Evolutionary conservation across 1,284 basidiomycete genomes (phyloP), one percentile per base, ranked within the genome.

Genomic region (Bjerkandera adusta): DNA sequence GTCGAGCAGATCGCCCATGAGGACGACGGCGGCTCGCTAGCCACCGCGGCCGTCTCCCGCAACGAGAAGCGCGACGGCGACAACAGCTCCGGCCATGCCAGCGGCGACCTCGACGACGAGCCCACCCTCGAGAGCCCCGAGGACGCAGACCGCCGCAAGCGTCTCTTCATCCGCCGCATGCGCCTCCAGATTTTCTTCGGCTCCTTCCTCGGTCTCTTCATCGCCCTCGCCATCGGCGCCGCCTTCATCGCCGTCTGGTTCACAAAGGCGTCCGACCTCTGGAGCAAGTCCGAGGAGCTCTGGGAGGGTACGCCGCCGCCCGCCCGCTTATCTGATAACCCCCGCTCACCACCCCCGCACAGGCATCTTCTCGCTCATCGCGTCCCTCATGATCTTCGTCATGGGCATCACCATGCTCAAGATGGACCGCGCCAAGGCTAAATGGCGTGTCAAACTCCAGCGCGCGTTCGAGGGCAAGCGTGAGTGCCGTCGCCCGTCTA

Each of bases 371-470:
- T 74, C 83, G 52, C 66, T 95, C 46, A 76, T 97, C 54, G 93
- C 93, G 0, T 68, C 82, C 6, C 51, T 92, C 58, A 82, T 96
- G 77, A 94, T 97, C 57, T 67, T 70, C 58, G 59, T 67, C 53
- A 68, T 69, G 68, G 68, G 66, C 26, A 46, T 70, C 44, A 62
- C 62, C 47, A 79, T 81, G 69, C 72, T 81, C 46, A 73, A 75
- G 57, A 71, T 82, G 57, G 73, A 79, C 57, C 72, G 76, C 55
- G 87, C 92, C 10, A 89, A 92, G 62, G 77, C 85, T 18, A 92
- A 91, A 66, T 97, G 93, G 94, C 81, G 90, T 52, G 68, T 91
- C 60, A 96, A 95, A 72, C 81, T 97, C 39, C 75, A 82, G 48
- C 74, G 73, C 26, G 87, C 92, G 0, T 95, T 96, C 66, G 77